Evolutionary conservation across 306 rosid genomes (phyloP).

Genomic region (Ormosia emarginata): DNA sequence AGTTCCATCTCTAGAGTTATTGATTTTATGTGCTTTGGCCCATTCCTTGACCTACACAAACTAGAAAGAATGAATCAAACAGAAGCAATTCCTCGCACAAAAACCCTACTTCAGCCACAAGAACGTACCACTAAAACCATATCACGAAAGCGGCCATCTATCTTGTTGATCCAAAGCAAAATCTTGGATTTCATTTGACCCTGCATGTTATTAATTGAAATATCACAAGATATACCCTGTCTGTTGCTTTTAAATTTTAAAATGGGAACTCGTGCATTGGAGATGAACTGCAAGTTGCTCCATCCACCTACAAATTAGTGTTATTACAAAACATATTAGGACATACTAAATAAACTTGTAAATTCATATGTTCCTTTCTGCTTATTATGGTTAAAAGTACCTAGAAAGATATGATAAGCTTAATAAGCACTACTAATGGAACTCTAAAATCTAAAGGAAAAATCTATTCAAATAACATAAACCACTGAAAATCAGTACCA

Average conservation of each 20-base stretch:
- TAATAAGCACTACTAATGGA: conserved; percentile 7
- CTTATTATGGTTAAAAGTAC: neutral
- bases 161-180: conserved; percentile 62
- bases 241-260: conserved; percentile 53
- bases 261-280: conserved; percentile 82
- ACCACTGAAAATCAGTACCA: neutral
- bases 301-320: conserved; percentile 62
- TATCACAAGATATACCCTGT: conserved; percentile 73
- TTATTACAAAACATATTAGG: conserved; percentile 17
- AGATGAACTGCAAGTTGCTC: conserved; percentile 44
- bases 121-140: conserved; percentile 81
- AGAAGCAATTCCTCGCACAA: conserved; percentile 21
- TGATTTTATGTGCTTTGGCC: conserved; percentile 85
- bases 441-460: neutral
- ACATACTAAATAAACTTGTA: conserved; percentile 16
- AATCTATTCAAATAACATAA: neutral
- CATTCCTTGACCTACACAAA: conserved; percentile 92
- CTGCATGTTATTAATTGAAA: conserved; percentile 77
- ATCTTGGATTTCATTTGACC: conserved; percentile 81
- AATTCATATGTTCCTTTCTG: conserved; percentile 5
- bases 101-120: conserved; percentile 20
- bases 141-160: conserved; percentile 77
- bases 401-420: neutral
- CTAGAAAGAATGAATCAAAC: conserved; percentile 33
- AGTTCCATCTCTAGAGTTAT: conserved; percentile 66